phyloP scores from a whole-genome alignment of 352 stramenopile genomes.

The Pythium dissotocum region DNA sequence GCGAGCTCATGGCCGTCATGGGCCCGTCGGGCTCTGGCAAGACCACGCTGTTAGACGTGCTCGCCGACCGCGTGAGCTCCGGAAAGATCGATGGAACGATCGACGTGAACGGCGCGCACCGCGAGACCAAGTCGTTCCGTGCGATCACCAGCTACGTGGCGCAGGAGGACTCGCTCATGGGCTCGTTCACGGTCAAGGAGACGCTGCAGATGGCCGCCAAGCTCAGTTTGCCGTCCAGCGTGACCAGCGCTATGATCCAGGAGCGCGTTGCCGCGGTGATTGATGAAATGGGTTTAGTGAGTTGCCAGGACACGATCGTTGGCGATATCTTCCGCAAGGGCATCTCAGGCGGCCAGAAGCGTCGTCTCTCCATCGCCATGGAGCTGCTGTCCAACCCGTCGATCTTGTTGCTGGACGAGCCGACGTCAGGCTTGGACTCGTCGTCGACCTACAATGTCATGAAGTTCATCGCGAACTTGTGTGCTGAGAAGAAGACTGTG shows the following conservation, averaged over 20 bases:
- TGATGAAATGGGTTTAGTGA: conserved; percentile 62
- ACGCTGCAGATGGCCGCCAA: conserved; percentile 62
- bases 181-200: conserved; percentile 68
- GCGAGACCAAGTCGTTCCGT: conserved; percentile 42
- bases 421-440: conserved; percentile 91
- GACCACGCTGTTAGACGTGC: conserved; percentile 59
- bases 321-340: conserved; percentile 87
- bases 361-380: conserved; percentile 91
- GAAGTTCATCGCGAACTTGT: conserved; percentile 51
- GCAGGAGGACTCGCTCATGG: conserved; percentile 62
- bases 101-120: conserved; percentile 49
- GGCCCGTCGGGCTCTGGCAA: conserved; percentile 40
- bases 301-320: conserved; percentile 57
- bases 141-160: conserved; percentile 66
- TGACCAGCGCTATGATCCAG: conserved; percentile 39
- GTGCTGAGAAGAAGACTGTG: conserved; percentile 63
- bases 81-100: conserved; percentile 48
- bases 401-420: conserved; percentile 95
- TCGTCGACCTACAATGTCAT: conserved; percentile 89
- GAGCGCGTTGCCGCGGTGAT: conserved; percentile 60
- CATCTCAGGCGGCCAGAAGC: conserved; percentile 86
- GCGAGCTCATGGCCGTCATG: conserved; percentile 42
- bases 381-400: conserved; percentile 94
- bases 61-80: conserved; percentile 45
- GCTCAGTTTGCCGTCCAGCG: conserved; percentile 47